Base-by-base conservation (phyloP, 2,329 filamentous ascomycete species). In the Fusarium nanum region DNA sequence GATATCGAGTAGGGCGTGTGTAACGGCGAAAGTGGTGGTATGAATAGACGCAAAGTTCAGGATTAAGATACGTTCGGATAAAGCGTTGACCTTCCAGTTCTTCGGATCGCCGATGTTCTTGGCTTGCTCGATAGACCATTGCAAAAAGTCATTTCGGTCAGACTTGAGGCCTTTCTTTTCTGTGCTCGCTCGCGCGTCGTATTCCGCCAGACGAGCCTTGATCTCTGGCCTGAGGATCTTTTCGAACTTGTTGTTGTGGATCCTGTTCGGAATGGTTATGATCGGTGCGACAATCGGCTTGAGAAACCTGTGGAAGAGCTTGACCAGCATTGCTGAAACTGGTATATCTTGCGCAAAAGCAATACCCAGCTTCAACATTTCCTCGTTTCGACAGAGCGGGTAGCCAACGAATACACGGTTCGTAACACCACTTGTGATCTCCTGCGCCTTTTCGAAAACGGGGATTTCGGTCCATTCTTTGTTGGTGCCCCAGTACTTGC, bases 21-120 rank as follows among this genome's bases (percentile, higher is more conserved):
- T 64, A 0, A 63, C 28, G 5, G 60, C 49, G 27, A 64, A 64
- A 0, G 60, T 64, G 5, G 60, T 64, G 0, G 60, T 64, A 9
- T 64, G 60, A 8, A 64, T 64, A 3, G 60, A 42, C 1, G 60
- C 60, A 18, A 64, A 64, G 20, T 64, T 64, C 0, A 64, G 11
- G 8, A 64, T 30, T 7, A 64, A 18, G 12, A 64, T 28, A 8
- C 60, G 60, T 3, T 64, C 48, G 3, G 60, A 13, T 10, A 64
- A 27, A 2, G 59, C 49, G 20, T 28, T 64, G 3, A 34, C 18
- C 6, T 30, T 23, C 60, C 60, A 64, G 4, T 64, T 64, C 23
- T 64, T 64, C 2, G 59, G 44, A 1, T 64, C 48, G 3, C 59
- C 59, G 8, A 56, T 64, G 0, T 27, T 22, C 18, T 64, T 64